phyloP scores from a whole-genome alignment of 208 protist species.

The Leishmania lainsoni region DNA sequence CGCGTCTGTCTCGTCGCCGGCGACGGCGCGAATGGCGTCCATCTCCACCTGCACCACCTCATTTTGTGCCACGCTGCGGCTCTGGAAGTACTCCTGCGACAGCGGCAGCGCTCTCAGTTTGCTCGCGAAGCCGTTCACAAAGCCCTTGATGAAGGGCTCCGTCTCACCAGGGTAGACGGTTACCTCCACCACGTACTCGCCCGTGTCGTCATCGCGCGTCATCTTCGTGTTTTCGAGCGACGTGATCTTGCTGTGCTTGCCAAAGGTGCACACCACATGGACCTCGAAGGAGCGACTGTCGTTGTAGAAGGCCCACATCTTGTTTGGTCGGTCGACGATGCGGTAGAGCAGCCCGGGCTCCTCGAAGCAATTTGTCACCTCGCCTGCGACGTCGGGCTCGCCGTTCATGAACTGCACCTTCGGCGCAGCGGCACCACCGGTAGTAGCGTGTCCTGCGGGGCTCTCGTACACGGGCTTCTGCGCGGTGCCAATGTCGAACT shows the following conservation, averaged over 20 bases:
- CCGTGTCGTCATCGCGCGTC: conserved; percentile 33
- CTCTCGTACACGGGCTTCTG: conserved; percentile 49
- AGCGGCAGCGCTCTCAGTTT: conserved; percentile 71
- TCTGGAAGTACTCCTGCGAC: conserved; percentile 62
- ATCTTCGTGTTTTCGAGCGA: conserved; percentile 68
- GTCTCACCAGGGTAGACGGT: conserved; percentile 81
- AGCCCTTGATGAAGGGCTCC: conserved; percentile 79
- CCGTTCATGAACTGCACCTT: conserved; percentile 60
- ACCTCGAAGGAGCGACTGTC: conserved; percentile 80
- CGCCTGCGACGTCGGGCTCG: conserved; percentile 67
- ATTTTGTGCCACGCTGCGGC: conserved; percentile 43
- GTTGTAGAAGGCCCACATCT: conserved; percentile 91
- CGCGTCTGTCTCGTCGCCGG: conserved; percentile 46
- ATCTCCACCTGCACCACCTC: conserved; percentile 57
- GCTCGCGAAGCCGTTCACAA: conserved; percentile 85
- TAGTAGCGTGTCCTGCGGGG: not conserved
- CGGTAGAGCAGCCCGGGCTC: conserved; percentile 84
- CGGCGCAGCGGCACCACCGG: not conserved
- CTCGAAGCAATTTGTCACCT: conserved; percentile 82
- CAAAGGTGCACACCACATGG: conserved; percentile 72
- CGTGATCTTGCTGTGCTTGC: conserved; percentile 80
- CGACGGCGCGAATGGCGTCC: conserved; percentile 50
- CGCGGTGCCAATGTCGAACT: conserved; percentile 72
- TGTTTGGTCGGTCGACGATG: conserved; percentile 70
- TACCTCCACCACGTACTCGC: conserved; percentile 60